Percentiles rank a stretch among this genome's conserved stretches.
Conservation (phyloP, 2,329 filamentous ascomycete species). For the Colletotrichum lindemuthianum region DNA sequence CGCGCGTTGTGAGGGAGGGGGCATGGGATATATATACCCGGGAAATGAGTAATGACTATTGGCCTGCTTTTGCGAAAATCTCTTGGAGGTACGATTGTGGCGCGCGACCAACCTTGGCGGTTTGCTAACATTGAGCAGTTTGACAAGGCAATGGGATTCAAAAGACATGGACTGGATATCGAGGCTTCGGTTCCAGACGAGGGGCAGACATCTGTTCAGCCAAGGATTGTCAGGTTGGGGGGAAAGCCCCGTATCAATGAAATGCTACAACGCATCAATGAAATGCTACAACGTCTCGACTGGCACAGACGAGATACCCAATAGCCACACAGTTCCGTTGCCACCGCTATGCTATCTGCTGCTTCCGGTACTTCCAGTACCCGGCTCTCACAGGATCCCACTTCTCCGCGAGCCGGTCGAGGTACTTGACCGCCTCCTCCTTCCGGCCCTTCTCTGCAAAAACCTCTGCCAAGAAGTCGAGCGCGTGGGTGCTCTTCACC, state of each 20-base stretch:
- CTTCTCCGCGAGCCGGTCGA: conserved; percentile 80
- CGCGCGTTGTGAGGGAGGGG: conserved; percentile 56
- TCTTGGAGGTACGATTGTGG: no score
- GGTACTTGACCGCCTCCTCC: conserved; percentile 73
- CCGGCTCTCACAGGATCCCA: conserved; percentile 92
- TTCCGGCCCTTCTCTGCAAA: conserved; percentile 66
- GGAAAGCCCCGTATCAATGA: no score
- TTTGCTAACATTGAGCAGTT: no score
- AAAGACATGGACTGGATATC: no score
- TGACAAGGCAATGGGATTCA: no score
- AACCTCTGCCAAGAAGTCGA: conserved; percentile 79
- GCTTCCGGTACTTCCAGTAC: conserved; percentile 80
- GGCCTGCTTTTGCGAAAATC: no score
- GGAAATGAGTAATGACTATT: background rate
- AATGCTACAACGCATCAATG: background rate
- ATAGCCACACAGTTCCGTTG: conserved; percentile 1
- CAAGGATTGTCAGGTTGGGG: no score
- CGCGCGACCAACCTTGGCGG: no score
- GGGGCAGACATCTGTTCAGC: no score
- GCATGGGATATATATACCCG: background rate
- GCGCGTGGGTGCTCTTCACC: conserved; percentile 70
- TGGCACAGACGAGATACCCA: background rate
- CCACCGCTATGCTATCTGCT: conserved; percentile 36
- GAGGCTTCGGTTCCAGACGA: no score
- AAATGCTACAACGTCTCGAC: background rate